These are phyloP conservation scores for Penstemon davidsonii DNA, from an alignment of 257 asterid genomes.

Conservation along the genomic window DNA sequence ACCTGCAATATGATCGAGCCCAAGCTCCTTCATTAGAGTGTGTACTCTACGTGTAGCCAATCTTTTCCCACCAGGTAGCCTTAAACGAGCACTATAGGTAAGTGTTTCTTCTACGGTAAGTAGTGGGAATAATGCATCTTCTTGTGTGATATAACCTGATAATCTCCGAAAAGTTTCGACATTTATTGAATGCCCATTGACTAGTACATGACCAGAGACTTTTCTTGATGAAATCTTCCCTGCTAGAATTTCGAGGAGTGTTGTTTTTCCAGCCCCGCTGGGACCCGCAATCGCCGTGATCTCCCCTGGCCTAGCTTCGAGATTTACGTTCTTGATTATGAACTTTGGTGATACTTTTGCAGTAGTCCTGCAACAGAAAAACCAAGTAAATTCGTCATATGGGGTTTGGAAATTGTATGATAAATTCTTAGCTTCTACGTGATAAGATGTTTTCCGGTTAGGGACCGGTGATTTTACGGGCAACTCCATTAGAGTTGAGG, in stretches of 20 bases:
- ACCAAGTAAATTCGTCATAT: constrained; percentile 33
- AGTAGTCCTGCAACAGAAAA: constrained; percentile 26
- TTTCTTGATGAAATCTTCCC: constrained; percentile 50
- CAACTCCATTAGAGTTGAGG: constrained; percentile 54
- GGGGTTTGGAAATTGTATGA: constrained; percentile 42
- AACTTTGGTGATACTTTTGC: constrained; percentile 30
- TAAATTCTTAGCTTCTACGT: constrained; percentile 52
- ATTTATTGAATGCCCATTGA: constrained; percentile 45
- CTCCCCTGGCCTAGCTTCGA: constrained; percentile 68
- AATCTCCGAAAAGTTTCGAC: constrained; percentile 44
- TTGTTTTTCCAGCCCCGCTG: constrained; percentile 90
- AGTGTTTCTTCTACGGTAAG: constrained; percentile 85
- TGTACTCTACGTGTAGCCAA: constrained; percentile 41
- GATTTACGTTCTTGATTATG: constrained; percentile 60
- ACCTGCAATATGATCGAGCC: constrained; percentile 55
- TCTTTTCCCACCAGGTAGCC: constrained; percentile 49
- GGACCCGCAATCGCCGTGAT: constrained; percentile 92
- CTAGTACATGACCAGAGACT: constrained; percentile 58
- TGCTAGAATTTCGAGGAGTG: constrained; percentile 71
- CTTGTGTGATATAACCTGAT: constrained; percentile 77
- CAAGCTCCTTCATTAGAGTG: constrained; percentile 62
- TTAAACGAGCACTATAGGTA: constrained; percentile 61
- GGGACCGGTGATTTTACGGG: constrained; percentile 43
- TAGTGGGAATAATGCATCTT: constrained; percentile 72
- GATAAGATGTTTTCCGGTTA: constrained; percentile 33